A percentile compares a stretch with the other conserved stretches of the same genome.
These are phyloP conservation scores for Alternaria sp. DNA, from an alignment of 2,329 filamentous ascomycete genomes.

Conservation along the genomic window DNA sequence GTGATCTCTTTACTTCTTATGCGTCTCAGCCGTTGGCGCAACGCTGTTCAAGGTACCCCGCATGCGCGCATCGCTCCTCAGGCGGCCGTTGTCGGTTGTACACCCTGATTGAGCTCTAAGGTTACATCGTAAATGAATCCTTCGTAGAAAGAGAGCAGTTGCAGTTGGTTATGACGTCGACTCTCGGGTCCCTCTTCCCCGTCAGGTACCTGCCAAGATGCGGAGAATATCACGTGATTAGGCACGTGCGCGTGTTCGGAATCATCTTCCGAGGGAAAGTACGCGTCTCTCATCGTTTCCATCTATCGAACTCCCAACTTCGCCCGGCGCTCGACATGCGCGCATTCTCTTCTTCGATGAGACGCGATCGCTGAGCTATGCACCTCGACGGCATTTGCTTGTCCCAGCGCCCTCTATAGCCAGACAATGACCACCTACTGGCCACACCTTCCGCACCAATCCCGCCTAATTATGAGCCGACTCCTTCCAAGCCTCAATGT, in stretches of 20 bases:
- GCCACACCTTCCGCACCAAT: not conserved
- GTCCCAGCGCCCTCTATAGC: not conserved
- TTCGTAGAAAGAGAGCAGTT: not conserved
- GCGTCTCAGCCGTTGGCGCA: not conserved
- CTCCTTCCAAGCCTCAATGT: not conserved
- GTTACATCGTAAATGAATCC: slow-evolving; percentile 26
- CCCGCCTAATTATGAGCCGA: not conserved
- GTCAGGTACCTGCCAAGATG: slow-evolving; percentile 32
- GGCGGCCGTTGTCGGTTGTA: not conserved
- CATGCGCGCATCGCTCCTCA: slow-evolving; percentile 15
- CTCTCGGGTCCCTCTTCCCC: slow-evolving; percentile 18
- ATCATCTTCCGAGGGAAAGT: not conserved
- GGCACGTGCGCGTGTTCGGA: not conserved
- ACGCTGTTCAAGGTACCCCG: slow-evolving; percentile 16
- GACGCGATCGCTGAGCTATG: not conserved
- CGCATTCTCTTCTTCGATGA: not conserved
- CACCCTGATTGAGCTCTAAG: slow-evolving; percentile 17
- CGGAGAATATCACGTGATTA: not conserved
- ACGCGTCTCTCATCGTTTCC: not conserved
- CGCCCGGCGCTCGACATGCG: not conserved
- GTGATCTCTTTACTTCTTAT: not conserved
- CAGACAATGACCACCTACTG: not conserved
- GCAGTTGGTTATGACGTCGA: slow-evolving; percentile 20
- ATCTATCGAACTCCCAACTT: not conserved
- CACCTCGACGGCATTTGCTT: not conserved